Base-by-base conservation (phyloP, 129 eudicot species). In the Tagetes patula region DNA sequence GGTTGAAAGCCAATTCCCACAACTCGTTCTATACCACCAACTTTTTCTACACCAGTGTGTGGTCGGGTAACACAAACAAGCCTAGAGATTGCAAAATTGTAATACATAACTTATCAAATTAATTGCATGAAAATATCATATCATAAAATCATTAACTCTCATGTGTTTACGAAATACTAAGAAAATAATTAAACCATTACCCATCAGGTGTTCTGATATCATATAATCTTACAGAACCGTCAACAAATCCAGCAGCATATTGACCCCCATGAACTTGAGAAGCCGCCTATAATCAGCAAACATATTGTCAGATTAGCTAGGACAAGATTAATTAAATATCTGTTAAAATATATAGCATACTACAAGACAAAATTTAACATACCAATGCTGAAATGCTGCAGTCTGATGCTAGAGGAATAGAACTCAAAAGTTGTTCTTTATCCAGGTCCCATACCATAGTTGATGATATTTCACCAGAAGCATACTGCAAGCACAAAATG, bases 1-100 rank as follows among this genome's bases (percentile, higher is more conserved):
- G 99, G 97, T 72, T 95, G 99, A 75, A 90, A 95, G 81, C 96
- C 90, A 34, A 95, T 82, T 58, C 96, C 99, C 39, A 95, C 91
- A 46, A 92, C 94, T 77, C 85, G 84, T 83, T 87, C 96, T 11
- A 79, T 77, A 74, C 86, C 78, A 59, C 83, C 91, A 50, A 81
- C 87, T 85, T 80, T 83, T 81, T 90, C 96, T 46, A 79, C 76
- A 71, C 85, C 73, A 14, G 84, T 83, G 81, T 91, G 99, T 53
- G 94, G 96, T 33, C 81, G 85, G 43, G 91, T 79, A 8, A 76
- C 84, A 72, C 82, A 81, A 69, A 95, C 97, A 75, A 95, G 91
- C 94, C 99, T 95, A 52, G 20, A 63, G 42, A 61, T 39, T 63
- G 49, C 42, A 79, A 61, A 80, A 63, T 13, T 10, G 67, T 40